Evolutionary conservation across 192 early-diverging fungal species (phyloP).

Genomic region (Coemansia guatemalensis): DNA sequence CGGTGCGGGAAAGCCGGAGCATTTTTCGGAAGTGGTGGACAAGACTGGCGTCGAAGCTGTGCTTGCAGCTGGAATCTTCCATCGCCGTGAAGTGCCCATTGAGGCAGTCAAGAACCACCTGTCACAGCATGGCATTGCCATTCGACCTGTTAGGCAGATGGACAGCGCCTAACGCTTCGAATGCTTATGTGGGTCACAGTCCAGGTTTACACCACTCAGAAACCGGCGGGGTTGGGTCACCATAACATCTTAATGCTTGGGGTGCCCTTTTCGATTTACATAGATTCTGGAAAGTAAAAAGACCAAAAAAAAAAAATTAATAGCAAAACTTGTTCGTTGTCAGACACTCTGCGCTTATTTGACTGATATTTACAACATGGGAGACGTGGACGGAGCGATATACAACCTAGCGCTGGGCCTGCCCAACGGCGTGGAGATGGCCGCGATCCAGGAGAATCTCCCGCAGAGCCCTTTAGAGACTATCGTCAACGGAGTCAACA

Average conservation of each 20-base stretch:
- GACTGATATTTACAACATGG: not conserved
- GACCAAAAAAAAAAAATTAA: not conserved
- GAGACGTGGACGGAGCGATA: conserved; percentile 16
- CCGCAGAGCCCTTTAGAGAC: conserved; percentile 16
- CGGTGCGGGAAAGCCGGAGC: conserved; percentile 84
- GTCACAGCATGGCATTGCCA: conserved; percentile 49
- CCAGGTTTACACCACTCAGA: too few relatives aligned
- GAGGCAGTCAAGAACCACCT: conserved; percentile 78
- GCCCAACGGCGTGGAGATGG: conserved; percentile 22
- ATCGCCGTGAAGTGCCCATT: conserved; percentile 92
- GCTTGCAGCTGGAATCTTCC: conserved; percentile 98
- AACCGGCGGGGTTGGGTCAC: too few relatives aligned
- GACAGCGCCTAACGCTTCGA: too few relatives aligned
- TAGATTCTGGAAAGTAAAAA: not conserved
- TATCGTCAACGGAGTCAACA: conserved; percentile 40
- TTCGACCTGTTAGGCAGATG: conserved; percentile 33
- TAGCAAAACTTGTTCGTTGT: not conserved
- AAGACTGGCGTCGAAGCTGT: conserved; percentile 91
- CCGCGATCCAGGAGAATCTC: conserved; percentile 12
- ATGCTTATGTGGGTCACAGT: too few relatives aligned
- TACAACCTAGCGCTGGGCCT: conserved; percentile 22
- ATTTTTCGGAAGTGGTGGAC: conserved; percentile 89
- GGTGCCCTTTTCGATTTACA: too few relatives aligned
- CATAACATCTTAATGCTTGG: too few relatives aligned
- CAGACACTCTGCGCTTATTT: not conserved